Evolutionary conservation across 495 filamentous ascomycete genomes (phyloP), one percentile per base, ranked within the genome.

Genomic region (Xylaria sp.): DNA sequence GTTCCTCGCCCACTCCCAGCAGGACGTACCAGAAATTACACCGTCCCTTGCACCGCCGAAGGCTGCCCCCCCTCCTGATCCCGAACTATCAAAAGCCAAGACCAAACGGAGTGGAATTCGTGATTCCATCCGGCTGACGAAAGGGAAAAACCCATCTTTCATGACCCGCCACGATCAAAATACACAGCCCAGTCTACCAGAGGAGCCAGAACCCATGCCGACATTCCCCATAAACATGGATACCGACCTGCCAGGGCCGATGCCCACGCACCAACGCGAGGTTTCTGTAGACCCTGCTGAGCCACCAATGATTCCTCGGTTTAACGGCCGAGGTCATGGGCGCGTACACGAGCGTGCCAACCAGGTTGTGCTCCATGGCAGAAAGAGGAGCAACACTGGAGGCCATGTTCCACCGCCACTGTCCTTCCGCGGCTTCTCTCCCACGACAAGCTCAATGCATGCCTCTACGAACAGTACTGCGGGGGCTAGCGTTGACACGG

Each of bases 41-140:
- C 82, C 88, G 35, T 76, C 85, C 15, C 85, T 88, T 19, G 88
- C 88, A 12, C 78, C 85, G 17, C 88, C 90, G 0, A 82, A 84
- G 57, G 66, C 72, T 14, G 72, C 70, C 1, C 81, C 86, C 21
- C 72, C 82, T 0, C 81, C 84, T 0, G 84, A 87, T 35, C 87
- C 85, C 61, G 85, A 87, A 61, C 44, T 83, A 26, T 82, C 85
- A 4, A 82, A 80, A 31, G 72, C 79, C 15, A 83, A 83, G 67
- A 71, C 77, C 1, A 82, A 82, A 61, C 80, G 80, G 68, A 87
- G 91, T 37, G 91, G 91, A 6, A 94, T 97, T 71, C 91, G 94
- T 37, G 96, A 98, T 80, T 97, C 95, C 0, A 95, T 98, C 68
- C 88, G 93, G 15, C 86, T 97, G 15, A 94, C 95, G 35, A 97